Conservation (phyloP, 179 eudicot genomes). For the Sideroxylon spinosum region DNA sequence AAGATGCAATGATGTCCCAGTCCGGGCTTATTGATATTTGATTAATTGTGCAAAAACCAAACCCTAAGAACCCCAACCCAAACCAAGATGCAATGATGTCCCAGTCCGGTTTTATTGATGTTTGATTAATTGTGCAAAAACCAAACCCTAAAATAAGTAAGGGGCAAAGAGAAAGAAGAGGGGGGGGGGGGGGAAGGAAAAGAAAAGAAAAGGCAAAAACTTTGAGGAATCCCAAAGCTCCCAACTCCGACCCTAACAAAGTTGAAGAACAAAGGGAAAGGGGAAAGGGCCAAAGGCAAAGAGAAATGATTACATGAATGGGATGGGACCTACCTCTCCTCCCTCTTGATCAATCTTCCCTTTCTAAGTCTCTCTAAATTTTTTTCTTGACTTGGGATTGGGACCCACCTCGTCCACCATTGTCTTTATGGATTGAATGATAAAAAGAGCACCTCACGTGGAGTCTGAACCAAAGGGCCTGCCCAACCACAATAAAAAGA, state of each 20-base stretch:
- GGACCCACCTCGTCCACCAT: constrained; percentile 40
- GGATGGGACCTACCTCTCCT: constrained; percentile 12
- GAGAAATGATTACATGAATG: constrained; percentile 28
- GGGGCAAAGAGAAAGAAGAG: neutral
- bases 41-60: neutral
- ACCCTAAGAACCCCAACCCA: neutral
- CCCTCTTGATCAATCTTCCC: constrained; percentile 14
- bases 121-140: neutral
- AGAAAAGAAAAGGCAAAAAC: neutral
- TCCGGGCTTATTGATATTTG: too few species aligned
- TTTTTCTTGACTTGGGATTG: constrained; percentile 34
- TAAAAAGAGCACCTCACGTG: constrained; percentile 64
- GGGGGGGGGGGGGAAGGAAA: too few species aligned
- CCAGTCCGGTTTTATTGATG: too few species aligned
- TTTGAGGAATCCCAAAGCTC: constrained; percentile 38
- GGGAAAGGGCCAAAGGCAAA: constrained; percentile 8
- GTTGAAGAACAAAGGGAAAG: constrained; percentile 19
- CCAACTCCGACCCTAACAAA: constrained; percentile 18
- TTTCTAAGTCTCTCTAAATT: constrained; percentile 18
- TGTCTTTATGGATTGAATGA: constrained; percentile 53
- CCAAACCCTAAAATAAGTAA: neutral
- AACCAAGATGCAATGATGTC: too few species aligned
- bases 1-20: too few species aligned
- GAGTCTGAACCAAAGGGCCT: constrained; percentile 49
- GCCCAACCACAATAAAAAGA: constrained; percentile 47